A percentile compares a stretch with the other conserved stretches of the same genome.
These are phyloP conservation scores for Pascua sp. DNA, from an alignment of 1,284 basidiomycete species.

Conservation along the genomic window DNA sequence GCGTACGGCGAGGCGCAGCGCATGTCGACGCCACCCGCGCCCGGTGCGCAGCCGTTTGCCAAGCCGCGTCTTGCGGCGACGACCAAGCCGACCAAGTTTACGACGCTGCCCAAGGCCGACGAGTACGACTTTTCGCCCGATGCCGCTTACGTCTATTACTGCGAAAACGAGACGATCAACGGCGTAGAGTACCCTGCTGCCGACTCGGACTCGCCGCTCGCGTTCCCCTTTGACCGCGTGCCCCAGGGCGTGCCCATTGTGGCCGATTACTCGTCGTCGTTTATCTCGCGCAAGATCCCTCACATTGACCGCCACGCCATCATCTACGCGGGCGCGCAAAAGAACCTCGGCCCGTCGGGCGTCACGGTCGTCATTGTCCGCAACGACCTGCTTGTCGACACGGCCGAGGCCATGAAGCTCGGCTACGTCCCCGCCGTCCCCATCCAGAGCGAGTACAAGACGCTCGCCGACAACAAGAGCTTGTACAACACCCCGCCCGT, in stretches of 20 bases:
- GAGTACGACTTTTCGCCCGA: slow-evolving; percentile 70
- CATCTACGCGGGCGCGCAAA: slow-evolving; percentile 98
- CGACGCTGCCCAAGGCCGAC: slow-evolving; percentile 69
- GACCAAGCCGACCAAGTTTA: slow-evolving; percentile 69
- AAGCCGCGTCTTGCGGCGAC: slow-evolving; percentile 65
- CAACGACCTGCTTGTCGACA: slow-evolving; percentile 84
- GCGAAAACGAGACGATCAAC: slow-evolving; percentile 98
- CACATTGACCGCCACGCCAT: slow-evolving; percentile 82
- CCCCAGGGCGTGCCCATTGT: slow-evolving; percentile 74
- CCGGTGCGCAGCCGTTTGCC: slow-evolving; percentile 47
- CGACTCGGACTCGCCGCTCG: slow-evolving; percentile 65
- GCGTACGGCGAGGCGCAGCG: slow-evolving; percentile 76
- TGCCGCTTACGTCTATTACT: slow-evolving; percentile 93
- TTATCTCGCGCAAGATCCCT: slow-evolving; percentile 93
- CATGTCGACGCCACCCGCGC: slow-evolving; percentile 52
- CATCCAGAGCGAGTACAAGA: slow-evolving; percentile 78
- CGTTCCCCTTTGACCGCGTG: slow-evolving; percentile 81
- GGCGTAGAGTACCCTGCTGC: slow-evolving; percentile 79
- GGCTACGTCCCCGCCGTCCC: slow-evolving; percentile 60
- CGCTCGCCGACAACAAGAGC: slow-evolving; percentile 70
- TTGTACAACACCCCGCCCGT: slow-evolving; percentile 95
- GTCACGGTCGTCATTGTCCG: slow-evolving; percentile 89
- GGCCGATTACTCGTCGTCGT: slow-evolving; percentile 93
- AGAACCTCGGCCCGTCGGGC: slow-evolving; percentile 95
- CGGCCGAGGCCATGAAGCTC: slow-evolving; percentile 70